A percentile compares a stretch with the other conserved stretches of the same genome.
phyloP scores from a whole-genome alignment of 495 filamentous ascomycete genomes.

The Mytilinidion resinicola region DNA sequence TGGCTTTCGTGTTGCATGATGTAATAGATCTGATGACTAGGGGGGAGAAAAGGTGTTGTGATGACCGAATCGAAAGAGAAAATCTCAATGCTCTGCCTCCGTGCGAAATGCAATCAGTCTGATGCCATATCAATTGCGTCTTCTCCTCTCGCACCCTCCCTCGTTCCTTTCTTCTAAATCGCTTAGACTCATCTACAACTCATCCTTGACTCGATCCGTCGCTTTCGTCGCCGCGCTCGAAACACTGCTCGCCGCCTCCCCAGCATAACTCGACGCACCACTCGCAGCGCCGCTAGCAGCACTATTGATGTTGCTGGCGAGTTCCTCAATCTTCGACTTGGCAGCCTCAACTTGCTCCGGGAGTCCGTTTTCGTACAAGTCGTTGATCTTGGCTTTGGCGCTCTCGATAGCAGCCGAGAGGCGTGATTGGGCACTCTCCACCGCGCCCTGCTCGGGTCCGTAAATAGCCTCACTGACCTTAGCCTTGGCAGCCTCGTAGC shows the following conservation, averaged over 20 bases:
- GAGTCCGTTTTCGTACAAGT: conserved; percentile 38
- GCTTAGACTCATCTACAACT: conserved; percentile 21
- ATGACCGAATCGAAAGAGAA: too few species aligned
- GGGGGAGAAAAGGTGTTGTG: too few species aligned
- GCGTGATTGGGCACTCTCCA: conserved; percentile 50
- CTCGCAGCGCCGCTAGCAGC: conserved; percentile 37
- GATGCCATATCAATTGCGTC: background rate
- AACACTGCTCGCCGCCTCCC: conserved; percentile 38
- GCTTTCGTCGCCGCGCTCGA: conserved; percentile 38
- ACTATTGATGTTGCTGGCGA: conserved; percentile 28
- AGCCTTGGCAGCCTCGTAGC: conserved; percentile 13
- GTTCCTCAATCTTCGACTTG: conserved; percentile 37
- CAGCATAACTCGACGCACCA: conserved; percentile 28
- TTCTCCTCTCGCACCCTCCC: background rate
- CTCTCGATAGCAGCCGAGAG: conserved; percentile 44
- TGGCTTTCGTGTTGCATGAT: too few species aligned
- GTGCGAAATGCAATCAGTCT: background rate
- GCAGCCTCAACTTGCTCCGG: conserved; percentile 33
- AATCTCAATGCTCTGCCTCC: too few species aligned
- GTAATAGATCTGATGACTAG: too few species aligned
- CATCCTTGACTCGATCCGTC: conserved; percentile 24
- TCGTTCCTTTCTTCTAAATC: background rate
- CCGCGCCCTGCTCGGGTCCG: conserved; percentile 46
- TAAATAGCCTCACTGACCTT: conserved; percentile 32
- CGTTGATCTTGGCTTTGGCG: conserved; percentile 44